Conservation (phyloP, 495 filamentous ascomycete species). For the Penicillium antarcticum region DNA sequence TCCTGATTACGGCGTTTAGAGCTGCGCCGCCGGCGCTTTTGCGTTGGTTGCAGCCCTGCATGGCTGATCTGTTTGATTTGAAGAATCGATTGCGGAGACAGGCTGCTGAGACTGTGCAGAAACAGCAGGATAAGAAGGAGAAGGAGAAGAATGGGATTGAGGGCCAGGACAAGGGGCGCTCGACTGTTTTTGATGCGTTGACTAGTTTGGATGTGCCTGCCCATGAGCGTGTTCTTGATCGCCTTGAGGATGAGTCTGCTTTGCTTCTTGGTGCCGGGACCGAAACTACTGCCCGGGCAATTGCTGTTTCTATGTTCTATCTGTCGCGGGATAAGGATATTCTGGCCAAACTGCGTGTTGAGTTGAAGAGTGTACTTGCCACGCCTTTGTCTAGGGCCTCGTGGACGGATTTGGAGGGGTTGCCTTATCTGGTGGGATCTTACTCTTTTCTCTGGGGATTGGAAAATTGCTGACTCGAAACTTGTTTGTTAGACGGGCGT, state of each 20-base stretch:
- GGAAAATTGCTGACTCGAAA: background rate
- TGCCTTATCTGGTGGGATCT: constrained; percentile 47
- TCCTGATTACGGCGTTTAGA: constrained; percentile 13
- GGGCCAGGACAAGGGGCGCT: background rate
- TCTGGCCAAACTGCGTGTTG: constrained; percentile 20
- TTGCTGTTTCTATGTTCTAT: constrained; percentile 22
- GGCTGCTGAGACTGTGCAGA: constrained; percentile 15
- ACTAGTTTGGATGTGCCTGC: constrained; percentile 18
- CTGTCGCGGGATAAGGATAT: constrained; percentile 7
- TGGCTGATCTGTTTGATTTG: constrained; percentile 18
- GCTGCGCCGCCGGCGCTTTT: constrained; percentile 15
- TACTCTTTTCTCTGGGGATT: background rate
- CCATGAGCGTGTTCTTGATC: constrained; percentile 19
- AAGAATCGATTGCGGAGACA: constrained; percentile 16
- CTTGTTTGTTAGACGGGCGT: constrained; percentile 30
- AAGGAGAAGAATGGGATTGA: too few relatives aligned
- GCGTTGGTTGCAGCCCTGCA: constrained; percentile 18
- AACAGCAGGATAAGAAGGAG: constrained; percentile 8
- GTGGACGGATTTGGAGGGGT: constrained; percentile 43
- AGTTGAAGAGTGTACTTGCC: constrained; percentile 30
- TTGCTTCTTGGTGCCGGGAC: constrained; percentile 40
- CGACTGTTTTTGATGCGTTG: constrained; percentile 21
- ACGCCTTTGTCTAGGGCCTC: constrained; percentile 21
- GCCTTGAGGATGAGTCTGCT: constrained; percentile 38
- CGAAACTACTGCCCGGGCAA: constrained; percentile 33